Evolutionary conservation across 352 stramenopile genomes (phyloP), one percentile per base, ranked within the genome.

Genomic region (Pythium plurisporium): DNA sequence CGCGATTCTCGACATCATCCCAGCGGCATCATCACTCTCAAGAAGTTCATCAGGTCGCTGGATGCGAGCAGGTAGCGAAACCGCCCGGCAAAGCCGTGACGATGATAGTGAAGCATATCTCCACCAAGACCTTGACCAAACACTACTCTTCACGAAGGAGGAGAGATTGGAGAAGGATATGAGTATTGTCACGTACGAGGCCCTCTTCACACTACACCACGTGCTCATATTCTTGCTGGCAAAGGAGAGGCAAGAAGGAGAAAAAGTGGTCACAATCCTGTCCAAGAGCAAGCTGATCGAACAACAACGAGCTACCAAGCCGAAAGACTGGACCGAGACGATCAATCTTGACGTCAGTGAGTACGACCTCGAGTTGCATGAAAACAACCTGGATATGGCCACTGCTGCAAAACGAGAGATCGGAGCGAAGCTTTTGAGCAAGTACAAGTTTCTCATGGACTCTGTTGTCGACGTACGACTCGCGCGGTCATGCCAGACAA

Each of bases 381-480:
- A 62, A 22, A 22, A 40, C 11, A 44, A 55, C 38, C 17, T 43
- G 26, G 23, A 29, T 19, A 11, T 62, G 20, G 30, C 67, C 42
- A 20, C 48, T 1, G 23, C 45, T 2, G 60, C 59, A 12, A 65
- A 68, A 7, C 48, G 59, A 3, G 64, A 74, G 6, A 64, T 81
- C 43, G 78, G 73, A 4, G 61, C 67, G 15, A 79, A 82, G 20
- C 48, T 91, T 27, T 37, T 86, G 15, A 63, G 69, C 37, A 91
- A 91, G 58, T 62, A 84, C 56, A 57, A 71, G 33, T 91, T 91
- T 36, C 55, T 91, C n/a, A 79, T 86, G 56, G 78, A 89, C 25
- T 76, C 81, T 0, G 76, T 89, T 23, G 65, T 86, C 5, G 78
- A 91, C 42, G 62, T 82, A 17, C 73, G 81, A 0, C 69, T 91